These are phyloP conservation scores for Juglanconis sp. DNA, from an alignment of 2,329 filamentous ascomycete genomes.

Conservation along the genomic window DNA sequence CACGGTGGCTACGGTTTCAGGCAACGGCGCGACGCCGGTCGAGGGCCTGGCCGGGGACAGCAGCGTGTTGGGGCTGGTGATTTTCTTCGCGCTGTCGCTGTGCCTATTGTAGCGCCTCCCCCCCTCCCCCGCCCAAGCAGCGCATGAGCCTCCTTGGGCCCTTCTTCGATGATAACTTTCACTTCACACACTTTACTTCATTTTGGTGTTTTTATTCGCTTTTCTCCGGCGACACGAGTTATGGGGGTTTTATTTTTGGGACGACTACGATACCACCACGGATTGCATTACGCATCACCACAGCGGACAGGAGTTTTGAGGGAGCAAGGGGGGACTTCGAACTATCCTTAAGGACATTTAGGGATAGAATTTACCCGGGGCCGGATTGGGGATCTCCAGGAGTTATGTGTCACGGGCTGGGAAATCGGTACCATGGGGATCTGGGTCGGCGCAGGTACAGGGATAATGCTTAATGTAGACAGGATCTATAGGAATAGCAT, in stretches of 20 bases:
- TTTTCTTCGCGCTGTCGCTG: slow-evolving; percentile 18
- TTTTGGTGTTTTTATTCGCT: background rate
- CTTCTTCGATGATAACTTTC: background rate
- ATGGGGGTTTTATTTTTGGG: background rate
- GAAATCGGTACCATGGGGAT: background rate
- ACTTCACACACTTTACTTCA: background rate
- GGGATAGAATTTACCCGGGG: background rate
- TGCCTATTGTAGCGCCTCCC: slow-evolving; percentile 8
- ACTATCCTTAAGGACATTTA: slow-evolving; percentile 5
- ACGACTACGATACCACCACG: slow-evolving; percentile 8
- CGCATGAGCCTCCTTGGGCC: background rate
- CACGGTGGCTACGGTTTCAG: background rate
- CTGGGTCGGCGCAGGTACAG: background rate
- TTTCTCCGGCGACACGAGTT: background rate
- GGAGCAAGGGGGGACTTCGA: background rate
- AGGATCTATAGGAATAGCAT: slow-evolving; percentile 12
- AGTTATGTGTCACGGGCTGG: background rate
- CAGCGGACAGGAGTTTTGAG: slow-evolving; percentile 1
- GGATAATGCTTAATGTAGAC: slow-evolving; percentile 18
- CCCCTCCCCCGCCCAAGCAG: background rate
- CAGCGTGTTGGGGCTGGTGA: slow-evolving; percentile 19
- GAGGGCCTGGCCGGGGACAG: slow-evolving; percentile 15
- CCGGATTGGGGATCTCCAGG: background rate
- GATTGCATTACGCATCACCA: slow-evolving; percentile 3
- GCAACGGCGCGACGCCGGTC: background rate